Conservation (phyloP, 148 eudicot genomes). For the Heliosperma pusillum region DNA sequence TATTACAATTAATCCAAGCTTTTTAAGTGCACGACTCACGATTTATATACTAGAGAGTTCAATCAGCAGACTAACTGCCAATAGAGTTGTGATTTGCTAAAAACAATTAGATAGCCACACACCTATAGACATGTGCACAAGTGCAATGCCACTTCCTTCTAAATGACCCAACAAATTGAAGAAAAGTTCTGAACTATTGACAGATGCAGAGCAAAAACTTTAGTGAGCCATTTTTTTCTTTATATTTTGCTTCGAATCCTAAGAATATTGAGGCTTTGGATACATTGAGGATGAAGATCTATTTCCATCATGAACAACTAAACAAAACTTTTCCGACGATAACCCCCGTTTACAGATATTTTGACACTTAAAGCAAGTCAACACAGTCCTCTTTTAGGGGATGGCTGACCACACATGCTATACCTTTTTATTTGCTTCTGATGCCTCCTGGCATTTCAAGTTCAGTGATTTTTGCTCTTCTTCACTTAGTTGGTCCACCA, state of each 20-base stretch:
- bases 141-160: not conserved
- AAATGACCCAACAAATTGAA: not conserved
- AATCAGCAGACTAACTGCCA: too few species aligned
- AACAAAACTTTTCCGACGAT: too few species aligned
- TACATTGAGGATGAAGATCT: not conserved
- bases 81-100: too few species aligned
- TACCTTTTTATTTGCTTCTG: constrained; percentile 78
- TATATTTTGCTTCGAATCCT: not conserved
- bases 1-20: too few species aligned
- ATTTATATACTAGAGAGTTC: too few species aligned
- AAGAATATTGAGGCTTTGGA: not conserved
- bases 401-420: not conserved
- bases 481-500: constrained; percentile 84
- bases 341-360: not conserved
- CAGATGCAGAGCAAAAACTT: too few species aligned
- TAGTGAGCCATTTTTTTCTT: not conserved
- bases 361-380: not conserved
- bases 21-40: too few species aligned
- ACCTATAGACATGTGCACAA: too few species aligned
- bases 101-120: too few species aligned
- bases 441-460: constrained; percentile 81
- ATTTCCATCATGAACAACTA: too few species aligned
- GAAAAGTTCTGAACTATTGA: too few species aligned
- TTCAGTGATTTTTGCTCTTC: constrained; percentile 82
- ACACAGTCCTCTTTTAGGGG: not conserved